Evolutionary conservation across 2,329 filamentous ascomycete species (phyloP), one percentile per base, ranked within the genome.

Genomic region (Keithomyces neogunnii): DNA sequence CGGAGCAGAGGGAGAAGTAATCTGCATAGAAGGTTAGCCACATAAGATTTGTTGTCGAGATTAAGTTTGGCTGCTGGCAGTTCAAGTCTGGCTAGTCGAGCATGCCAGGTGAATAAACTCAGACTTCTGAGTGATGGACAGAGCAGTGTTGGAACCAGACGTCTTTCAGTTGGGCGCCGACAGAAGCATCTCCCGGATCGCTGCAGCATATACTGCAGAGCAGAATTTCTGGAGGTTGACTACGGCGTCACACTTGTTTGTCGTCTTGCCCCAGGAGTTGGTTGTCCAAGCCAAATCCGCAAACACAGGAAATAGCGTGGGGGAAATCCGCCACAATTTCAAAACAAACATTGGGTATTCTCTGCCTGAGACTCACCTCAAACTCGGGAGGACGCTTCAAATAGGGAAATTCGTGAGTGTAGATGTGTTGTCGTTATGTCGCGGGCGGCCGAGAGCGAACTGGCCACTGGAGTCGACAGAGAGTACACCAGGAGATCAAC

Each of bases 401-500:
- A 44, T 44, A 44, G 40, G 40, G 29, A 44, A 10, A 30, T 6
- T 13, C 33, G 2, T 32, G 26, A 51, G 48, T 50, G 32, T 45
- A 48, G 33, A 51, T 47, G 7, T 26, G 19, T 32, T 42, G 47
- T 49, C 43, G 45, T 51, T 30, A 38, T 50, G 49, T 54, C 48
- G 47, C 33, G 46, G n/a, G 52, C 49, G 43, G 52, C 52, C 52
- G 36, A 53, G 52, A 53, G 52, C 45, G 30, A 53, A 53, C 52
- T 53, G 52, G 52, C 46, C 49, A 51, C 52, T 36, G 44, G 46
- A 54, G 40, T 47, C 43, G 30, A 28, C 40, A 48, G 44, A 35
- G 33, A 29, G 13, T 51, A 42, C 42, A 51, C 19, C 51, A 50
- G 50, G 53, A 63, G 53, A 59, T 50, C 49, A 55, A 56, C 61